A percentile compares a stretch with the other conserved stretches of the same genome.
These are phyloP conservation scores for Tetrapisispora fleetii DNA, from an alignment of 805 yeast genomes.

Conservation along the genomic window DNA sequence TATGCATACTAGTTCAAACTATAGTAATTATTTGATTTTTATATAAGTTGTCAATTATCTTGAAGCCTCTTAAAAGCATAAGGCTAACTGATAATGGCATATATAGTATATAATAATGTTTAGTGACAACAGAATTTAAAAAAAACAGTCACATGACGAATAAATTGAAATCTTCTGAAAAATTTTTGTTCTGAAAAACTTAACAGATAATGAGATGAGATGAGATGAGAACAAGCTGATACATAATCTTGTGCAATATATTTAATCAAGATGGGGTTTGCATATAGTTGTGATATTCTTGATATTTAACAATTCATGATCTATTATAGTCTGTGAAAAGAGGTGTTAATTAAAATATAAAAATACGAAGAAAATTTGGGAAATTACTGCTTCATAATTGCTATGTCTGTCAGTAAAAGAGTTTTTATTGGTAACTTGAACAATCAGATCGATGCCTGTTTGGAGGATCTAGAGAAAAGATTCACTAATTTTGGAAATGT, in stretches of 20 bases:
- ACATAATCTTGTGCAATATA: background rate
- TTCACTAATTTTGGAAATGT: conserved; percentile 52
- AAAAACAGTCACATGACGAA: background rate
- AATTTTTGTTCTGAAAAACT: background rate
- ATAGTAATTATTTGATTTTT: too few relatives aligned
- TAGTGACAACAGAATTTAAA: background rate
- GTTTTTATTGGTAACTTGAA: conserved; percentile 25
- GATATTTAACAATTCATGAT: too few relatives aligned
- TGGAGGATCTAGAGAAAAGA: conserved; percentile 41
- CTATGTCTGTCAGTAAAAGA: conserved; percentile 13
- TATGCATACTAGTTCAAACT: too few relatives aligned
- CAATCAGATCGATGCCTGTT: conserved; percentile 18
- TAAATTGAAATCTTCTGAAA: background rate
- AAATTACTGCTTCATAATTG: background rate
- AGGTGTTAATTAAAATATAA: background rate
- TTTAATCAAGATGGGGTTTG: too few relatives aligned
- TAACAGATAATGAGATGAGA: conserved; percentile 3
- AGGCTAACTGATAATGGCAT: too few relatives aligned
- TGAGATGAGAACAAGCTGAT: background rate
- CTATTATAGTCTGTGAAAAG: too few relatives aligned
- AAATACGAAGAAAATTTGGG: background rate
- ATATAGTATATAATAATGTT: too few relatives aligned
- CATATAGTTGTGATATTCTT: too few relatives aligned
- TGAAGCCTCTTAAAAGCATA: too few relatives aligned
- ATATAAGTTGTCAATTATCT: too few relatives aligned